phyloP scores from a whole-genome alignment of 116 monocot species.

The Phalaenopsis hybrid region DNA sequence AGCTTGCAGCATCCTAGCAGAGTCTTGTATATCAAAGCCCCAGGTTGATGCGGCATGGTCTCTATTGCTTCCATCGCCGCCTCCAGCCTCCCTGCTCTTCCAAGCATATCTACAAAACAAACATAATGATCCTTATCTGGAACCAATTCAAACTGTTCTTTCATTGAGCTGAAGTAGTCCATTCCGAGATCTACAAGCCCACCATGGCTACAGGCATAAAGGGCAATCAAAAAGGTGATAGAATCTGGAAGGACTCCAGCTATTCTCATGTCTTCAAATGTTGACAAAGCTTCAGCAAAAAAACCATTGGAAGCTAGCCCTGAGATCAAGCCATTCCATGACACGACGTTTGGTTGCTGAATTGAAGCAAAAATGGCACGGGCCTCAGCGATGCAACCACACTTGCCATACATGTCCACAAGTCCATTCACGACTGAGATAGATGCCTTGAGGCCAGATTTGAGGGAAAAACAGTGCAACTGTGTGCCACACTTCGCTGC shows the following conservation, averaged over 20 bases:
- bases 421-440: constrained; percentile 75
- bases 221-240: constrained; percentile 54
- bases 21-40: constrained; percentile 60
- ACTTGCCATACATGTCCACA: constrained; percentile 78
- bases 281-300: constrained; percentile 48
- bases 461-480: constrained; percentile 61
- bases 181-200: constrained; percentile 64
- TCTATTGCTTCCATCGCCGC: constrained; percentile 42
- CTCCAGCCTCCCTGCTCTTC: constrained; percentile 66
- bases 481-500: constrained; percentile 48
- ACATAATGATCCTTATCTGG: constrained; percentile 62
- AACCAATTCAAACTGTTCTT: constrained; percentile 24
- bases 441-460: constrained; percentile 28
- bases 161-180: constrained; percentile 68
- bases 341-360: constrained; percentile 57
- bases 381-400: constrained; percentile 51
- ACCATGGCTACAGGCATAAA: constrained; percentile 69
- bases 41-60: constrained; percentile 40
- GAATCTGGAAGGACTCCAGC: constrained; percentile 39
- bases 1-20: constrained; percentile 59
- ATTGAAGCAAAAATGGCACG: constrained; percentile 35
- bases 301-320: constrained; percentile 51
- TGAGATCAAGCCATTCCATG: constrained; percentile 76
- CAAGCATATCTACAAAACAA: constrained; percentile 68
- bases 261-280: constrained; percentile 78